Conservation (phyloP, 352 stramenopile species). For the Plasmopara halstedii region DNA sequence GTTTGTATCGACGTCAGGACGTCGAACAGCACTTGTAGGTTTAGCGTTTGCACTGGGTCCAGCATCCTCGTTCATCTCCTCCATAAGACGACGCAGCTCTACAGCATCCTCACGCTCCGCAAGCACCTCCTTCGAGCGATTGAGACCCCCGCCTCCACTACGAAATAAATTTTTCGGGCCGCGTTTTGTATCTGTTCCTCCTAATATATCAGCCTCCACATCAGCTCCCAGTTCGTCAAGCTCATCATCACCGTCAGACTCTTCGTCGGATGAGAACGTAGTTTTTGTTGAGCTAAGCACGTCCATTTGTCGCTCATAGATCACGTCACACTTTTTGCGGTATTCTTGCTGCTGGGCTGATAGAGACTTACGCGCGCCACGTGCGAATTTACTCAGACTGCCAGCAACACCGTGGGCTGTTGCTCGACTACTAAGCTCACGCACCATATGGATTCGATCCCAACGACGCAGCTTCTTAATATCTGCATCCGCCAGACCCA, state of each 20-base stretch:
- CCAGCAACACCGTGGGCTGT: constrained; percentile 64
- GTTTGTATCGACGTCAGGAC: constrained; percentile 58
- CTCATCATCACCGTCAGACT: constrained; percentile 62
- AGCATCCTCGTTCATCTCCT: constrained; percentile 77
- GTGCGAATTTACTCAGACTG: constrained; percentile 73
- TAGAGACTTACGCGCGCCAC: constrained; percentile 69
- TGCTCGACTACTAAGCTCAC: constrained; percentile 65
- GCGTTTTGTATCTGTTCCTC: constrained; percentile 54
- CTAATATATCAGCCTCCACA: constrained; percentile 68
- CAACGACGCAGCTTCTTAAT: constrained; percentile 78
- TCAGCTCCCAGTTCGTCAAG: constrained; percentile 67
- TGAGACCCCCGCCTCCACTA: constrained; percentile 65
- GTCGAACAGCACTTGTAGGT: constrained; percentile 30
- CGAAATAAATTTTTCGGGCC: constrained; percentile 69
- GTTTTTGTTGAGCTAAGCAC: constrained; percentile 52
- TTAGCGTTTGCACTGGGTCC: constrained; percentile 19
- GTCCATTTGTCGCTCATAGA: constrained; percentile 81
- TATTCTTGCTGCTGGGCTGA: constrained; percentile 82
- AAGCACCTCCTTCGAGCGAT: constrained; percentile 65
- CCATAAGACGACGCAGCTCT: constrained; percentile 67
- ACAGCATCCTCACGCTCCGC: constrained; percentile 73
- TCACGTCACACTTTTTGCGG: constrained; percentile 75
- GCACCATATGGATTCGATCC: constrained; percentile 79
- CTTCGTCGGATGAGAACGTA: constrained; percentile 70
- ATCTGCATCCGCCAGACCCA: constrained; percentile 67